These are phyloP conservation scores for Megacollybia platyphylla DNA, from an alignment of 1,284 basidiomycete genomes.

Conservation along the genomic window DNA sequence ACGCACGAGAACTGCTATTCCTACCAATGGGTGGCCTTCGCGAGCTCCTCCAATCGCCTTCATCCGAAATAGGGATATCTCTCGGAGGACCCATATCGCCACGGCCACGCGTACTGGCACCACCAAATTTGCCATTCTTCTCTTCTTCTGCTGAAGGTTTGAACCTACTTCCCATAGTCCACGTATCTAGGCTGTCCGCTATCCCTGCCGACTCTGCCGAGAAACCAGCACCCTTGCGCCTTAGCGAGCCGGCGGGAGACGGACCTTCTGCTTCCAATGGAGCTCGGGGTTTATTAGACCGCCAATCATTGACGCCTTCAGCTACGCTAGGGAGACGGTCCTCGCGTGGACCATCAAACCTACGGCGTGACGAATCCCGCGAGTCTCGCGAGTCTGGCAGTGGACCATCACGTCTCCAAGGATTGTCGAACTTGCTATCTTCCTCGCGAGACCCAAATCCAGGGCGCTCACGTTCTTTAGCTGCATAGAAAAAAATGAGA, in stretches of 20 bases:
- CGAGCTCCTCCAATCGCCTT: conserved; percentile 49
- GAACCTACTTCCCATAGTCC: conserved; percentile 64
- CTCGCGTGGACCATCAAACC: conserved; percentile 43
- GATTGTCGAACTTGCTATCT: conserved; percentile 61
- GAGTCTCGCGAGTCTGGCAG: conserved; percentile 49
- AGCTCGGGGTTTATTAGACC: conserved; percentile 41
- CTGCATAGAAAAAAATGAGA: conserved; percentile 22
- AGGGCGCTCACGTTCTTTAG: conserved; percentile 46
- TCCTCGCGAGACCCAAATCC: conserved; percentile 49
- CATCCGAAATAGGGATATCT: conserved; percentile 30
- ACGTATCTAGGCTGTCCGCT: conserved; percentile 68
- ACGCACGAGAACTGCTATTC: conserved; percentile 51
- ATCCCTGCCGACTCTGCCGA: conserved; percentile 32
- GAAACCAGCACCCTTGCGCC: conserved; percentile 46
- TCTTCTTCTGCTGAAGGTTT: conserved; percentile 32
- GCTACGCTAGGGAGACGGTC: conserved; percentile 31
- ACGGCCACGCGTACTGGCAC: conserved; percentile 32
- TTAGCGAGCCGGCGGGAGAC: conserved; percentile 26
- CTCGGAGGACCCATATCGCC: conserved; percentile 35
- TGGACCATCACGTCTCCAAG: conserved; percentile 85
- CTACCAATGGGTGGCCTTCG: conserved; percentile 26
- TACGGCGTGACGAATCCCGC: conserved; percentile 50
- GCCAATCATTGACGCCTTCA: conserved; percentile 59
- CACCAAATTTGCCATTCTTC: conserved; percentile 27
- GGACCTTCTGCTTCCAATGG: conserved; percentile 26